A percentile compares a stretch with the other conserved stretches of the same genome.
These are phyloP conservation scores for Serendipita vermifera DNA, from an alignment of 768 basidiomycete species.

Conservation along the genomic window DNA sequence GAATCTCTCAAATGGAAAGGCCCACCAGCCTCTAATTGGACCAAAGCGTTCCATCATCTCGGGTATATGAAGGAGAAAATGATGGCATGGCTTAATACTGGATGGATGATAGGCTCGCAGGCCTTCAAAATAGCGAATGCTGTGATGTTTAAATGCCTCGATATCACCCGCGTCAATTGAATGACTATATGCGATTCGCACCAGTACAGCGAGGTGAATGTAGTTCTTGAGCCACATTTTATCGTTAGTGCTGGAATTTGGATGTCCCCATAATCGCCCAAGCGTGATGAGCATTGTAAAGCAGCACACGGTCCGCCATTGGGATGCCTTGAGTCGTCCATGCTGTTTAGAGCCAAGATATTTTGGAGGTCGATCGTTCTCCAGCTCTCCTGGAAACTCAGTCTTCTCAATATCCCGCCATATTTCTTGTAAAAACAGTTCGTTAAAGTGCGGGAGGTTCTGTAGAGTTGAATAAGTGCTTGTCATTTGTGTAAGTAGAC, in stretches of 20 bases:
- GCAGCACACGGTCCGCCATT: constrained; percentile 20
- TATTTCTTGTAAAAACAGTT: neutral
- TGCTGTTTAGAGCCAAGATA: constrained; percentile 1
- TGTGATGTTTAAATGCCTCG: constrained; percentile 17
- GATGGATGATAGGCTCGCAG: constrained; percentile 19
- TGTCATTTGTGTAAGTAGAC: too few relatives aligned
- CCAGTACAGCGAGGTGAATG: constrained; percentile 23
- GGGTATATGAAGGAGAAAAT: constrained; percentile 24
- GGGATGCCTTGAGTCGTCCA: constrained; percentile 26
- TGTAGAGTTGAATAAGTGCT: too few relatives aligned
- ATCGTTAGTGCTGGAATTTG: neutral
- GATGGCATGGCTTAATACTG: constrained; percentile 22
- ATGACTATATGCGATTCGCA: constrained; percentile 18
- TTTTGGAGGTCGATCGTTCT: neutral
- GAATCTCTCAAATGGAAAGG: constrained; percentile 24
- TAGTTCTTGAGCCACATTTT: constrained; percentile 17
- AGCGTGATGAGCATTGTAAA: constrained; percentile 18
- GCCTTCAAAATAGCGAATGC: constrained; percentile 19
- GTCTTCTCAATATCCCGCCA: neutral
- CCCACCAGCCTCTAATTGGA: constrained; percentile 26
- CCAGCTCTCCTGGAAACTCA: neutral
- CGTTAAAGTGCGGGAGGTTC: too few relatives aligned
- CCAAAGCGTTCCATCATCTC: constrained; percentile 22
- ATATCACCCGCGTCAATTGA: constrained; percentile 16
- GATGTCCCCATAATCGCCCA: constrained; percentile 21